Evolutionary conservation across 2,329 filamentous ascomycete species (phyloP), one percentile per base, ranked within the genome.

Genomic region (Talaromyces islandicus): DNA sequence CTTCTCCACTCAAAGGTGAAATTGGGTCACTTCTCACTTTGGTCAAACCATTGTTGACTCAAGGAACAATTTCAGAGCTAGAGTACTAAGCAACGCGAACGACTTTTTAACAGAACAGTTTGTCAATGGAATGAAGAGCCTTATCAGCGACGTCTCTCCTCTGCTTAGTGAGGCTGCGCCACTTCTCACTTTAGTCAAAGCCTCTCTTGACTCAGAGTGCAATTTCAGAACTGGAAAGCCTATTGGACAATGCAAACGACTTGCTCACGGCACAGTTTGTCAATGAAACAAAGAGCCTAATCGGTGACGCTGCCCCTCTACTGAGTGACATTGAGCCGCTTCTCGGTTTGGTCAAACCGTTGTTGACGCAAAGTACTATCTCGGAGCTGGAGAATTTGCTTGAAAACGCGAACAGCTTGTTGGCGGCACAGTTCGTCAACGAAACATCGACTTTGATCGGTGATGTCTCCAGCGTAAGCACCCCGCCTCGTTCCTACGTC

Each of bases 361-460:
- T 60, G 35, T 54, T 60, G 38, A 57, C 54, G n/a, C n/a, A n/a
- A n/a, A n/a, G n/a, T n/a, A n/a, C n/a, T n/a, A n/a, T n/a, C n/a
- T n/a, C n/a, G n/a, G n/a, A n/a, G n/a, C n/a, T n/a, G n/a, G n/a
- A n/a, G n/a, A n/a, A n/a, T 25, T 59, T 71, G 27, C 56, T 71
- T 29, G 60, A 38, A 50, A 70, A 66, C 55, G 68, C 71, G 65
- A 63, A 70, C 63, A 51, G 66, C 58, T 58, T 75, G 61, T 63
- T 75, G 64, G 68, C 70, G 50, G 64, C 70, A 53, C 62, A 71
- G 50, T 65, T 72, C 63, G 65, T 73, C 60, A 59, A 74, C 38
- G 63, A 70, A 60, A 66, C 66, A 24, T 57, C 62, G 35, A 61
- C 61, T 21, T 53, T 69, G 48, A 64, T 70, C 46, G 59, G 62